phyloP scores from a whole-genome alignment of 1,139 yeast genomes.

The Protomyces macrosporus region DNA sequence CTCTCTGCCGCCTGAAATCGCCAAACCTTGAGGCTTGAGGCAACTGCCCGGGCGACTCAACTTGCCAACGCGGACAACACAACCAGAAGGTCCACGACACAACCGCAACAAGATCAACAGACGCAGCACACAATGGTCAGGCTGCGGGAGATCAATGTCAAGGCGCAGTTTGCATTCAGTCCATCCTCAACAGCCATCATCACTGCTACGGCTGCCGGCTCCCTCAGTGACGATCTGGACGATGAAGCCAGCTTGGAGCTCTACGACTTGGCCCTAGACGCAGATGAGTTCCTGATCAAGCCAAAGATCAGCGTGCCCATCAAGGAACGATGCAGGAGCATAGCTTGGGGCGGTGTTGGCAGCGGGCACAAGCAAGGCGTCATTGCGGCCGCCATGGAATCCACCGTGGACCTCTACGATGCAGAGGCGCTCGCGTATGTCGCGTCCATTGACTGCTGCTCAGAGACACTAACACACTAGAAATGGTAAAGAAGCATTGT shows the following conservation, averaged over 20 bases:
- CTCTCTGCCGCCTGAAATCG: no score
- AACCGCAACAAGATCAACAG: no score
- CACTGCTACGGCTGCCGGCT: constrained; percentile 21
- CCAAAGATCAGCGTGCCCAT: background rate
- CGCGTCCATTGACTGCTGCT: constrained; percentile 32
- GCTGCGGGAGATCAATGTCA: constrained; percentile 20
- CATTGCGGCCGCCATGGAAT: constrained; percentile 86
- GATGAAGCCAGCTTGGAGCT: constrained; percentile 12
- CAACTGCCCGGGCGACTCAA: no score
- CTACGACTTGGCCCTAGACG: constrained; percentile 12
- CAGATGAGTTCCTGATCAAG: background rate
- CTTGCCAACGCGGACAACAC: no score
- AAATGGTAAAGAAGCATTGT: constrained; percentile 28
- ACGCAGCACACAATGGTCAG: constrained; percentile 1
- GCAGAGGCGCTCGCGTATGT: background rate
- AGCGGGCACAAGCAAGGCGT: constrained; percentile 54
- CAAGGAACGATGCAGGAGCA: constrained; percentile 46
- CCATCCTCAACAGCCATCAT: constrained; percentile 9
- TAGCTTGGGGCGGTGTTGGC: constrained; percentile 77
- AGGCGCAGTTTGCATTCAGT: constrained; percentile 21
- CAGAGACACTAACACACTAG: constrained; percentile 35
- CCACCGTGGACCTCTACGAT: background rate
- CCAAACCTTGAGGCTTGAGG: no score
- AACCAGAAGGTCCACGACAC: no score
- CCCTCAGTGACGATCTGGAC: constrained; percentile 11